Percentiles rank a stretch among this genome's conserved stretches.
Evolutionary conservation across 352 stramenopile genomes (phyloP).

Genomic region (Vaucheria bursata): DNA sequence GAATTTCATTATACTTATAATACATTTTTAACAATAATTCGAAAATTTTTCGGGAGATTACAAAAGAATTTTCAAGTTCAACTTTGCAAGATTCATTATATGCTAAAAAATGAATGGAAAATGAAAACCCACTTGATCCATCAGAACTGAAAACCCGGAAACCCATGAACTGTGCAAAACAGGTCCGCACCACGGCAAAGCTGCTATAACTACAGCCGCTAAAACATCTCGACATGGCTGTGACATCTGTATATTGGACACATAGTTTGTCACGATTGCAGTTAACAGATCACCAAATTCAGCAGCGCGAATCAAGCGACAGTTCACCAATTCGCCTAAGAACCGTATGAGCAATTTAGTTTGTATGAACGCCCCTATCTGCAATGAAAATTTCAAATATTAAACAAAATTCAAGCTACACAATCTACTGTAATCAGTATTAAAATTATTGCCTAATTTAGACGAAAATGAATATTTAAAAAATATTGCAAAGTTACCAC

Average conservation of each 20-base stretch:
- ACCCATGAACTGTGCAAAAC: constrained; percentile 23
- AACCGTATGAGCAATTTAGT: constrained; percentile 38
- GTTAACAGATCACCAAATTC: constrained; percentile 39
- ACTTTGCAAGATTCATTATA: too few species aligned
- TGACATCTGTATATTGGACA: constrained; percentile 8
- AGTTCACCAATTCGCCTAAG: constrained; percentile 39
- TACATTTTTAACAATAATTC: too few species aligned
- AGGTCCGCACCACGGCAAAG: constrained; percentile 19
- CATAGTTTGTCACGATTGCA: constrained; percentile 21
- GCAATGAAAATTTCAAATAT: neutral
- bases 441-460: neutral
- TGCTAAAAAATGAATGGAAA: constrained; percentile 15
- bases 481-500: too few species aligned
- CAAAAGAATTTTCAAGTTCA: too few species aligned
- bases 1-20: too few species aligned
- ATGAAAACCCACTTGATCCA: neutral
- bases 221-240: constrained; percentile 39
- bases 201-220: constrained; percentile 24
- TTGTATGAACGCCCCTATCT: constrained; percentile 23
- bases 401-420: neutral
- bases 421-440: neutral
- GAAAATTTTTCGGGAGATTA: too few species aligned
- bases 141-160: constrained; percentile 2
- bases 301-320: constrained; percentile 22
- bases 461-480: neutral